Evolutionary conservation across 2,329 filamentous ascomycete genomes (phyloP).

Genomic region (Neofusicoccum umdonicola): DNA sequence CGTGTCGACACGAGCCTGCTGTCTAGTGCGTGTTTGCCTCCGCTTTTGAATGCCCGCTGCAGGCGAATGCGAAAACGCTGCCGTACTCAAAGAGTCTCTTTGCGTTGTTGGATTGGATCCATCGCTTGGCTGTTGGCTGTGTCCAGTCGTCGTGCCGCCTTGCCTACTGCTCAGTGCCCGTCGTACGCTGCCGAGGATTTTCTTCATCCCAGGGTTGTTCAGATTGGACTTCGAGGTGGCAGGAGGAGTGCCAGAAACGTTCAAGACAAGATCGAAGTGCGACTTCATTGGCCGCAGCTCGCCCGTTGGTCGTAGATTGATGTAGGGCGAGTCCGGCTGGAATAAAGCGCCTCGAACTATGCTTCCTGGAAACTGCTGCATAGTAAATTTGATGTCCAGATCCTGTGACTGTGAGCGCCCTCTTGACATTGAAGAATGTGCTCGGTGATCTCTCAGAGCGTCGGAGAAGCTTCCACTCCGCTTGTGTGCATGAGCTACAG

Average conservation of each 20-base stretch:
- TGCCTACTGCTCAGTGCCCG: constrained; percentile 69
- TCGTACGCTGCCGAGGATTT: constrained; percentile 80
- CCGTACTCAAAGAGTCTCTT: background rate
- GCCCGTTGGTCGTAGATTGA: constrained; percentile 51
- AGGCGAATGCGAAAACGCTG: background rate
- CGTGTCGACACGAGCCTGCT: constrained; percentile 70
- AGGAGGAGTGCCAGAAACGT: constrained; percentile 25
- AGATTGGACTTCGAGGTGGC: constrained; percentile 25
- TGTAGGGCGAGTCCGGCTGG: constrained; percentile 77
- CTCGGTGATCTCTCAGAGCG: constrained; percentile 68
- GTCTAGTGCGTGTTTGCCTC: constrained; percentile 15
- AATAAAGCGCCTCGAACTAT: constrained; percentile 84
- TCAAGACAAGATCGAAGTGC: constrained; percentile 31
- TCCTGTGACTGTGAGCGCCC: background rate
- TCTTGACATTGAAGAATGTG: background rate
- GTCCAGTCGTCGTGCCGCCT: background rate
- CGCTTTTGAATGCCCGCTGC: constrained; percentile 16
- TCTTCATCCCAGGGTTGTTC: constrained; percentile 76
- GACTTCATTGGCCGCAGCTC: constrained; percentile 30
- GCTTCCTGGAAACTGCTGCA: constrained; percentile 67
- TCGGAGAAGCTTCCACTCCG: constrained; percentile 86
- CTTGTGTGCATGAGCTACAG: constrained; percentile 59
- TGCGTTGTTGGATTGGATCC: constrained; percentile 11
- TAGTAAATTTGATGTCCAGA: background rate
- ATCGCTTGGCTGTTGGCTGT: background rate